These are phyloP conservation scores for Pyrus betulifolia DNA, from an alignment of 306 rosid genomes.

Conservation along the genomic window DNA sequence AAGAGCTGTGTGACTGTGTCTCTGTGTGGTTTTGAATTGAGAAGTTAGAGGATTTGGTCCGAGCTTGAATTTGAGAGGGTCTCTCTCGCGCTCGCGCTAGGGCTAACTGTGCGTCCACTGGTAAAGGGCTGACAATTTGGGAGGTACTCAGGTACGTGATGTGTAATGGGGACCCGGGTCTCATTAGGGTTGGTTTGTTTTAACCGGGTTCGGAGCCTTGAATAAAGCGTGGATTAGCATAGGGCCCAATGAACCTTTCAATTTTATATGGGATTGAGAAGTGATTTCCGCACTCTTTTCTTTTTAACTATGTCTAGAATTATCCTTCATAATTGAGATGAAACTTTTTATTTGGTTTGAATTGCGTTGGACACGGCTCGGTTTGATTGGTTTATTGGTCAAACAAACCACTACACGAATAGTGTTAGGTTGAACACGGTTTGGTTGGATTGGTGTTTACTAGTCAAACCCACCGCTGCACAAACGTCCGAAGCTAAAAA, in stretches of 20 bases:
- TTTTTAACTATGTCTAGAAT: too few species aligned
- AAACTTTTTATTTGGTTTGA: too few species aligned
- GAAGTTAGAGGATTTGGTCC: background rate
- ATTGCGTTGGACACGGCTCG: too few species aligned
- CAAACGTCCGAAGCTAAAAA: too few species aligned
- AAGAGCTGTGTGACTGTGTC: background rate
- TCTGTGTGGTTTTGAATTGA: background rate
- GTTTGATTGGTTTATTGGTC: too few species aligned
- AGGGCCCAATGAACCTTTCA: background rate
- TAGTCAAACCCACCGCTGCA: too few species aligned
- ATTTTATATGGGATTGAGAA: too few species aligned
- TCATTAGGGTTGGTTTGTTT: background rate
- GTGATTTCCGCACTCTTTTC: too few species aligned
- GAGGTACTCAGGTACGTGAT: background rate
- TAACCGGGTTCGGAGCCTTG: background rate
- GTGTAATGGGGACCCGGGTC: background rate
- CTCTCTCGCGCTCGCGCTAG: slow-evolving; percentile 1
- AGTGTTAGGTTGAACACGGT: too few species aligned
- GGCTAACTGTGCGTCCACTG: background rate
- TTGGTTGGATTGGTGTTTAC: too few species aligned
- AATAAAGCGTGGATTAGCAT: background rate
- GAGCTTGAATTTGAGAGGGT: background rate
- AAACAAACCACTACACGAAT: too few species aligned
- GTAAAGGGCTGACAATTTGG: background rate
- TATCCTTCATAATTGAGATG: too few species aligned